Evolutionary conservation across 169 alveolate species (phyloP).

Genomic region (Blepharisma undulans): DNA sequence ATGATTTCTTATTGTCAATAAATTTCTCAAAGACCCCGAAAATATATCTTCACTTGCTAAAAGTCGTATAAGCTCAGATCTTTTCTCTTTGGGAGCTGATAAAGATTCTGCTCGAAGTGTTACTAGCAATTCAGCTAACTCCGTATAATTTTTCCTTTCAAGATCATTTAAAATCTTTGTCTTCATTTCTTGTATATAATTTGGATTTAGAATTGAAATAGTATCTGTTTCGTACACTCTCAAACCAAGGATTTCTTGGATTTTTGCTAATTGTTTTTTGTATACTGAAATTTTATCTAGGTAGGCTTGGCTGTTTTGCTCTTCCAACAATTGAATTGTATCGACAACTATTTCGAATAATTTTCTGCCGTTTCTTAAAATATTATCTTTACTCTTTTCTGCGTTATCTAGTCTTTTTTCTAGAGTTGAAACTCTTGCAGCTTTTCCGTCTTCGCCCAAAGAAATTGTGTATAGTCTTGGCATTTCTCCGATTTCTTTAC

Average conservation of each 20-base stretch:
- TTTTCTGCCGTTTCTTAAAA: not conserved
- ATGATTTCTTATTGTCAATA: not conserved
- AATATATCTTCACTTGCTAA: not conserved
- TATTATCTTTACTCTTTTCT: not conserved
- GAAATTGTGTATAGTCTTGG: not conserved
- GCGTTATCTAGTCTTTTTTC: not conserved
- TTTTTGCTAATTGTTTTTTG: not conserved
- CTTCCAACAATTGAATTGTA: not conserved
- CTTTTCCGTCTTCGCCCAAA: not conserved
- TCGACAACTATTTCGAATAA: not conserved
- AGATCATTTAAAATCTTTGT: not conserved
- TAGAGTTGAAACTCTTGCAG: not conserved
- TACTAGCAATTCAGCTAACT: not conserved
- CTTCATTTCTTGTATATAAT: not conserved
- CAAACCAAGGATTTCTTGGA: not conserved
- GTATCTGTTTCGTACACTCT: not conserved
- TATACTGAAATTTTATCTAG: not conserved
- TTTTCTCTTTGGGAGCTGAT: not conserved
- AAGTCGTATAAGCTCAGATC: not conserved
- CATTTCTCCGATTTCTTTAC: not conserved
- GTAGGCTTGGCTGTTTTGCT: not conserved
- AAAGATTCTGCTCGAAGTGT: not conserved
- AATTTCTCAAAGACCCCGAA: not conserved
- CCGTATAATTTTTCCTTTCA: not conserved
- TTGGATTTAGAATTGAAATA: not conserved